A percentile compares a stretch with the other conserved stretches of the same genome.
Evolutionary conservation across 176 grass and related monocot species (phyloP).

Genomic region (Cenchrus fungigraminus): DNA sequence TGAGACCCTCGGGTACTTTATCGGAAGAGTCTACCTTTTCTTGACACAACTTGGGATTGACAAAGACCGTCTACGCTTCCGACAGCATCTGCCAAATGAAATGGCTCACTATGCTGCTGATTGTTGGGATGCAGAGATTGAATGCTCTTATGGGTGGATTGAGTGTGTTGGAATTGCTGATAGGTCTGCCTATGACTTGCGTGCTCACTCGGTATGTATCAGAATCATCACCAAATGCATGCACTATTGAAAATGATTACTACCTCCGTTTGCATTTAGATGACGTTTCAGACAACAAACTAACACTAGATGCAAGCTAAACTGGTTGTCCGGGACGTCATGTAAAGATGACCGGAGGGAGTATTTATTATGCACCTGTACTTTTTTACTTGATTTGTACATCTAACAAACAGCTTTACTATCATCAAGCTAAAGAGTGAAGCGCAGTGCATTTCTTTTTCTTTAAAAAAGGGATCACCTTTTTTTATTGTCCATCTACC

Average conservation of each 20-base stretch:
- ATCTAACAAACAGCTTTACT: neutral
- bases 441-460: neutral
- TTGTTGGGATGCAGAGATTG: slow-evolving; percentile 99
- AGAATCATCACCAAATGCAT: neutral
- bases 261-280: too few relatives aligned
- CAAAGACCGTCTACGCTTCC: slow-evolving; percentile 82
- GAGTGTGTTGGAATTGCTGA: slow-evolving; percentile 99
- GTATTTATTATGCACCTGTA: neutral
- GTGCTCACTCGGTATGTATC: slow-evolving; percentile 77
- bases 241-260: neutral
- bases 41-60: slow-evolving; percentile 85
- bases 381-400: neutral
- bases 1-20: slow-evolving; percentile 94
- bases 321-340: too few relatives aligned
- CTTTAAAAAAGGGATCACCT: neutral
- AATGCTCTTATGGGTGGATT: slow-evolving; percentile 97
- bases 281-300: too few relatives aligned
- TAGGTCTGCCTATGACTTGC: slow-evolving; percentile 89
- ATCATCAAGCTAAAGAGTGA: neutral
- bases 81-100: slow-evolving; percentile 94
- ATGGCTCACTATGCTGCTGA: slow-evolving; percentile 99
- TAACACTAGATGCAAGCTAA: too few relatives aligned
- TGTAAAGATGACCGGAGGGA: too few relatives aligned
- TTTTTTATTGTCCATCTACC: neutral
- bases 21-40: slow-evolving; percentile 91